phyloP scores from a whole-genome alignment of 306 rosid species.

The Cicer judaicum region DNA sequence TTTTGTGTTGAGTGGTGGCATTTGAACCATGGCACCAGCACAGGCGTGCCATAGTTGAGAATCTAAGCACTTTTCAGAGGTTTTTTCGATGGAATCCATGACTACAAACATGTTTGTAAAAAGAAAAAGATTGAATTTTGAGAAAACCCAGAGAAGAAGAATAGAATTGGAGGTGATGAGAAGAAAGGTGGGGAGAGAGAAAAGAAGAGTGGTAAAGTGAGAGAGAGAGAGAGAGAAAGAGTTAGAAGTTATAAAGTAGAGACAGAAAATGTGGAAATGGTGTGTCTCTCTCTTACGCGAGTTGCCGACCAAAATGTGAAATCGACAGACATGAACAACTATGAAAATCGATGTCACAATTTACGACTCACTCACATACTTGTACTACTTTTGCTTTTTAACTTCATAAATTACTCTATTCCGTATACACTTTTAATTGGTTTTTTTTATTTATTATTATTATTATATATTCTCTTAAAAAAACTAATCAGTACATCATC shows the following conservation, averaged over 20 bases:
- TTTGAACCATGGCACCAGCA: conserved; percentile 96
- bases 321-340: conserved; percentile 41
- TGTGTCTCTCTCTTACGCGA: conserved; percentile 44
- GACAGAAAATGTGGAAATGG: background rate
- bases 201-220: no score
- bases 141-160: background rate
- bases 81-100: conserved; percentile 64
- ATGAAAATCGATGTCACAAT: conserved; percentile 37
- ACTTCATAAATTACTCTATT: no score
- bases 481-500: no score
- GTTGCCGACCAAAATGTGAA: conserved; percentile 67
- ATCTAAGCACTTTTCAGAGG: conserved; percentile 66
- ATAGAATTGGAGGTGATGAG: background rate
- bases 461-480: no score
- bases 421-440: no score
- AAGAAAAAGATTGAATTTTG: background rate
- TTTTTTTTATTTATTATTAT: no score
- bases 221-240: background rate
- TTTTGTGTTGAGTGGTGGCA: conserved; percentile 82
- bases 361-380: conserved; percentile 4
- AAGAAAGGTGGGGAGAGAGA: no score
- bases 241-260: conserved; percentile 39
- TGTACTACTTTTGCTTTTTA: no score
- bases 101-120: conserved; percentile 45
- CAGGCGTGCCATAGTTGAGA: conserved; percentile 96